Evolutionary conservation across 1,284 basidiomycete species (phyloP), one percentile per base, ranked within the genome.

Genomic region (Sanguinoderma infundibulare): DNA sequence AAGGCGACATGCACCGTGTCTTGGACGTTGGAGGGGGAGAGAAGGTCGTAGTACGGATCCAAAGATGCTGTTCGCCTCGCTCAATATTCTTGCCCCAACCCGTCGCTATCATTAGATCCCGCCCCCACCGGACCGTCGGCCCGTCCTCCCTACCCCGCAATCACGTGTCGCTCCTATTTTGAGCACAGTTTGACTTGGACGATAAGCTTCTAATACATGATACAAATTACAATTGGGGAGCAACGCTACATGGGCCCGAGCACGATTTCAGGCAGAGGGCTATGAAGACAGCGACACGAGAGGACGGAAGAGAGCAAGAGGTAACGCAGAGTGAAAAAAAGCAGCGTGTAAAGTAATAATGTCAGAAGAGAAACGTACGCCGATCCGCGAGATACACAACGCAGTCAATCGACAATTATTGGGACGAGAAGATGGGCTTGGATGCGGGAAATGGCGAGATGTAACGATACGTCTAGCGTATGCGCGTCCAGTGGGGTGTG

Each of bases 281-380:
- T 34, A 54, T 32, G 52, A 35, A 60, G 26, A 51, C 46, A 34
- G 30, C 47, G 22, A 50, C 20, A n/a, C 32, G 32, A 50, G 8
- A 22, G 28, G 47, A 54, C 24, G 34, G 34, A 8, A 12, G 32
- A 32, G 17, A 35, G 28, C 4, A 22, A 3, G 47, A 20, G 20
- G 28, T 10, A 20, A 14, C n/a, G 20, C 30, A 32, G 32, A 32
- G 47, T 32, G 10, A 24, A 22, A 9, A 7, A 50, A 12, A 35
- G 28, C 28, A 50, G 15, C 12, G 26, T 5, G 57, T 61, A 63
- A 32, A 36, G 50, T 66, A 63, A 42, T 46, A 63, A 61, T 55
- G 58, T 62, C 61, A 54, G 55, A 38, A 36, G 36, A 32, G 49
- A 40, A 24, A 47, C 46, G 36, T 51, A 42, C 32, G 47, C 32